Conservation (phyloP, 2,329 filamentous ascomycete species). For the Zelopaecilomyces penicillatus region DNA sequence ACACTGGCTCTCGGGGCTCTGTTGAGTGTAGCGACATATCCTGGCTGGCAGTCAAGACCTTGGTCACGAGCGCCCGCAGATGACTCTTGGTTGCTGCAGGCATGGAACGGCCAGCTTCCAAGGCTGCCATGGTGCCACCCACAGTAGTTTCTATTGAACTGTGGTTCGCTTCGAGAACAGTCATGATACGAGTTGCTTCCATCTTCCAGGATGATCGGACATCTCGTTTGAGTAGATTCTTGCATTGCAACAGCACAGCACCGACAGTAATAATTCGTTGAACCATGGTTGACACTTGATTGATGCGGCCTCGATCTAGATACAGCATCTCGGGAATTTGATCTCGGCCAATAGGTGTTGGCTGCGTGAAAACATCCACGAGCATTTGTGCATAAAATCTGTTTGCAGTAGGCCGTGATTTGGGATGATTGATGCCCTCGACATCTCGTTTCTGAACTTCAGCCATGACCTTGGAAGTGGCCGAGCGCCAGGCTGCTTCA, state of each 20-base stretch:
- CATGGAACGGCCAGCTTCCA: constrained; percentile 57
- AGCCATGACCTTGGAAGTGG: constrained; percentile 54
- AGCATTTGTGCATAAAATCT: constrained; percentile 70
- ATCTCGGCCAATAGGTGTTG: constrained; percentile 43
- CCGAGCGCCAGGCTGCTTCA: constrained; percentile 56
- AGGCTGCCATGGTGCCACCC: constrained; percentile 53
- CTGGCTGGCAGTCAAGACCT: constrained; percentile 43
- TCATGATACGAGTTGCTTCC: constrained; percentile 63
- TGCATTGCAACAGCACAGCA: constrained; percentile 68
- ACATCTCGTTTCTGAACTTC: constrained; percentile 63
- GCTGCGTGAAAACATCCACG: constrained; percentile 64
- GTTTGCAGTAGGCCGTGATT: constrained; percentile 55
- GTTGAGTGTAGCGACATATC: constrained; percentile 33
- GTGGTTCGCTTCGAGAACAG: constrained; percentile 52
- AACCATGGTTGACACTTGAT: constrained; percentile 27
- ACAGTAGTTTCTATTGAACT: constrained; percentile 44
- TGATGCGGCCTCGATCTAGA: constrained; percentile 58
- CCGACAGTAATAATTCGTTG: constrained; percentile 62
- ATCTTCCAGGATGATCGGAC: constrained; percentile 69
- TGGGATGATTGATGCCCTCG: constrained; percentile 53
- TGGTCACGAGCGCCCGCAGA: constrained; percentile 48
- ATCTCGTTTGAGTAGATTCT: constrained; percentile 75
- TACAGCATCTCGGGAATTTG: constrained; percentile 65
- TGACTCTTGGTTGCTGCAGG: constrained; percentile 52
- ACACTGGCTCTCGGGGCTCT: constrained; percentile 45